These are phyloP conservation scores for Entomortierella beljakovae DNA, from an alignment of 192 early-diverging fungal genomes.

Conservation along the genomic window DNA sequence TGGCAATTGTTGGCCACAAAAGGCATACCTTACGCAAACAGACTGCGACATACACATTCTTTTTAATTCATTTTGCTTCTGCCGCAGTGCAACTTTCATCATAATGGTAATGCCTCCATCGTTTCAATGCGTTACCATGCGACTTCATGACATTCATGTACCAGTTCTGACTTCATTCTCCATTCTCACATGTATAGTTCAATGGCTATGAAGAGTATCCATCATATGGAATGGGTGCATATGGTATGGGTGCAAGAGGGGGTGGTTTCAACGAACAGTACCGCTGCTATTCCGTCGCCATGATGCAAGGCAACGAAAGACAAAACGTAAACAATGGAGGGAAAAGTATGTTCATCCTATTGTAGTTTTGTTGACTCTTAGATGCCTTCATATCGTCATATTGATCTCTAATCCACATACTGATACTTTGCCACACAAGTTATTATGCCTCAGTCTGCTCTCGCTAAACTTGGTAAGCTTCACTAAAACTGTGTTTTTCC, in stretches of 20 bases:
- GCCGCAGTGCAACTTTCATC: no score
- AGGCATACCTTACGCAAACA: no score
- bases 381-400: neutral
- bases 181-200: constrained; percentile 13
- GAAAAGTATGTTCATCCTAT: constrained; percentile 71
- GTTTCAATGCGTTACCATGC: no score
- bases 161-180: no score
- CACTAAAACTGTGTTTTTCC: neutral
- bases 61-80: no score
- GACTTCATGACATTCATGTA: no score
- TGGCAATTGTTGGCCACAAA: no score
- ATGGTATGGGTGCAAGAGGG: constrained; percentile 42
- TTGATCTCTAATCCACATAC: neutral
- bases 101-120: no score
- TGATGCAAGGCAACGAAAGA: constrained; percentile 77
- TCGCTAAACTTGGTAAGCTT: constrained; percentile 39
- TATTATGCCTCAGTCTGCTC: constrained; percentile 80
- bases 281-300: constrained; percentile 79
- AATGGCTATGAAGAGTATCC: constrained; percentile 49
- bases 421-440: constrained; percentile 57
- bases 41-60: no score
- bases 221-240: constrained; percentile 39
- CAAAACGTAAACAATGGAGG: constrained; percentile 82
- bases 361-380: neutral
- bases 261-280: constrained; percentile 64